Evolutionary conservation across 257 asterid species (phyloP).

Genomic region (Thymus mandschuricus): DNA sequence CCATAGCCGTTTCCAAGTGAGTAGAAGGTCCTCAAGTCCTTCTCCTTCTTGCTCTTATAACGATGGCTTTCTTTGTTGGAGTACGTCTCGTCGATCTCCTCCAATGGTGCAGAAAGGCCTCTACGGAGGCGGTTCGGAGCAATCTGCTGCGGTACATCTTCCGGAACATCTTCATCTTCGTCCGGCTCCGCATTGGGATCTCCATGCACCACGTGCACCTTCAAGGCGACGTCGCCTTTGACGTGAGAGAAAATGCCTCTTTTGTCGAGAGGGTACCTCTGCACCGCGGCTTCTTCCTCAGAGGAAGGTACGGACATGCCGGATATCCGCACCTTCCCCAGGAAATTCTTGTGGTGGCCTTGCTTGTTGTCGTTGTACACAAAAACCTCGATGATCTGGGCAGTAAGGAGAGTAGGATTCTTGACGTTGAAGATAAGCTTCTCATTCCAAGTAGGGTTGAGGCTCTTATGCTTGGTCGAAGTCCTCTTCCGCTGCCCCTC

Average conservation of each 20-base stretch:
- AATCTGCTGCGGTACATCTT: background rate
- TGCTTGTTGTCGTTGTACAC: conserved; percentile 64
- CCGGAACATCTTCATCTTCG: background rate
- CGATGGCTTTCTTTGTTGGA: conserved; percentile 34
- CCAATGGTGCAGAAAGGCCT: conserved; percentile 34
- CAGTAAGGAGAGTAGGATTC: conserved; percentile 46
- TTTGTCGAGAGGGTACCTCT: conserved; percentile 88
- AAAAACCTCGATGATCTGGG: conserved; percentile 54
- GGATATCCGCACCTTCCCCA: conserved; percentile 74
- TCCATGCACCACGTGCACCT: conserved; percentile 46
- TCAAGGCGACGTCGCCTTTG: conserved; percentile 74
- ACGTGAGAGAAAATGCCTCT: conserved; percentile 78
- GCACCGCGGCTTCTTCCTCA: conserved; percentile 60
- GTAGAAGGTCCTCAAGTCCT: conserved; percentile 60
- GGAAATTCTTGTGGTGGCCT: conserved; percentile 67
- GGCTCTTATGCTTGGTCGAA: conserved; percentile 65
- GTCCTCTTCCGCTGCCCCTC: conserved; percentile 66
- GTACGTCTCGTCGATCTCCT: conserved; percentile 41
- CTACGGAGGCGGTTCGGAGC: background rate
- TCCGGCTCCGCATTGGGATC: background rate
- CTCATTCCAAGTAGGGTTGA: conserved; percentile 86
- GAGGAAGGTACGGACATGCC: conserved; percentile 64
- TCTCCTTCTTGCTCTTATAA: conserved; percentile 59
- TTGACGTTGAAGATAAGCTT: conserved; percentile 61
- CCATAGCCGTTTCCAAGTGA: conserved; percentile 50